These are phyloP conservation scores for Solanum piurae DNA, from an alignment of 257 asterid genomes.

Conservation along the genomic window DNA sequence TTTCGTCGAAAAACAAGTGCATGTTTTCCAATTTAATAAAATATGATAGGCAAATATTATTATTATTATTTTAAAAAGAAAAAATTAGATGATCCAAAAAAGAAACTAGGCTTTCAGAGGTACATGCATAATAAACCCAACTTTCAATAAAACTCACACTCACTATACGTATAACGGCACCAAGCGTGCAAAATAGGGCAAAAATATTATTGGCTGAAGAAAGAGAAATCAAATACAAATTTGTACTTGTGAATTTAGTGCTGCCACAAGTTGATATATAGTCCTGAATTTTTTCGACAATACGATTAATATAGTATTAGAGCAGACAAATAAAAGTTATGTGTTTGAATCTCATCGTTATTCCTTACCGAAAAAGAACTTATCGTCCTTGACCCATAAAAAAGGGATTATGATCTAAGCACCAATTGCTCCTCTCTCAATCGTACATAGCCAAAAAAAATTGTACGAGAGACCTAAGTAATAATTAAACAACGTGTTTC, in stretches of 20 bases:
- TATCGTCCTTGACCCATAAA: background rate
- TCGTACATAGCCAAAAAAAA: background rate
- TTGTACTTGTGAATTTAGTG: background rate
- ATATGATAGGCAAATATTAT: background rate
- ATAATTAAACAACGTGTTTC: background rate
- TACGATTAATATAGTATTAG: background rate
- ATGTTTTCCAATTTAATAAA: background rate
- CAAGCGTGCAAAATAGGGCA: slow-evolving; percentile 2
- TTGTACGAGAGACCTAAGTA: background rate
- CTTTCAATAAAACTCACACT: background rate
- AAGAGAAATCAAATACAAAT: background rate
- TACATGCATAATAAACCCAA: background rate
- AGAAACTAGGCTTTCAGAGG: background rate
- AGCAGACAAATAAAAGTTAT: rapidly evolving
- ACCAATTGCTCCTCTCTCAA: background rate
- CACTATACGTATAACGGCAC: background rate
- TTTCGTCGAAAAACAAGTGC: background rate
- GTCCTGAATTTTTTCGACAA: background rate
- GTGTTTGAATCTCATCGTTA: background rate
- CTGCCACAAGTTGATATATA: background rate
- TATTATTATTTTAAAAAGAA: background rate
- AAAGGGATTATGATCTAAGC: background rate
- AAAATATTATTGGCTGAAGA: background rate
- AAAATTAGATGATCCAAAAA: background rate
- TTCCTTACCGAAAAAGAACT: background rate